Evolutionary conservation across 2,329 filamentous ascomycete species (phyloP).

Genomic region (Clonostachys byssicola): DNA sequence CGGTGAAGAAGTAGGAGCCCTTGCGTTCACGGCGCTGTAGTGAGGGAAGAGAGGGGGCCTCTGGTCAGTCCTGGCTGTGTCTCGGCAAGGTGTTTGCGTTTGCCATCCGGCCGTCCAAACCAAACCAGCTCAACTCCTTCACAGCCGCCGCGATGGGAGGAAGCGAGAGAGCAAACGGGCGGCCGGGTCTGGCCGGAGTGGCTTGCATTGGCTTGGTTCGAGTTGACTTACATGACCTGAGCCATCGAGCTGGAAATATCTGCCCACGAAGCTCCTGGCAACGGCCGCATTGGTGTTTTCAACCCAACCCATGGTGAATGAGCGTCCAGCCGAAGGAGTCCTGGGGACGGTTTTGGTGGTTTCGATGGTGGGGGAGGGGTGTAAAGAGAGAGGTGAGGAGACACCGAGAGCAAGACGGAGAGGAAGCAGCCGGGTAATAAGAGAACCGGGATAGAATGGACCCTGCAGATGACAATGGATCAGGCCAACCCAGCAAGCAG

Average conservation of each 20-base stretch:
- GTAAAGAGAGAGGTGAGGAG: too few relatives aligned
- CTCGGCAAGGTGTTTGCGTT: not conserved
- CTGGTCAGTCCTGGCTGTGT: not conserved
- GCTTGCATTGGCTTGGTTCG: not conserved
- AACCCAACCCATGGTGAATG: slow-evolving; percentile 38
- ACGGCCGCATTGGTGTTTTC: slow-evolving; percentile 50
- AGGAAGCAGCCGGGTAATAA: too few relatives aligned
- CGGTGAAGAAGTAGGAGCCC: slow-evolving; percentile 75
- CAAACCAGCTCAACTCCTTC: not conserved
- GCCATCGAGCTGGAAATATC: slow-evolving; percentile 76
- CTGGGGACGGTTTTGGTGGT: too few relatives aligned
- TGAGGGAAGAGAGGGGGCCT: not conserved
- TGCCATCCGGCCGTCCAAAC: not conserved
- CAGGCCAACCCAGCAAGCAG: too few relatives aligned
- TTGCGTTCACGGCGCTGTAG: slow-evolving; percentile 64
- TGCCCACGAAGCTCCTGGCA: slow-evolving; percentile 61
- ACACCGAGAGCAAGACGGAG: too few relatives aligned
- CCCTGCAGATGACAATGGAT: too few relatives aligned
- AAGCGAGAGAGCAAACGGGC: not conserved
- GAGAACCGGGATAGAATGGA: too few relatives aligned
- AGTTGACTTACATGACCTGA: slow-evolving; percentile 68
- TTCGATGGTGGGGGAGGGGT: too few relatives aligned
- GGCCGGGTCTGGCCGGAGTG: not conserved
- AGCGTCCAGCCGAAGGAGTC: too few relatives aligned
- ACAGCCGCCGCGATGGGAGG: not conserved